These are phyloP conservation scores for Eucalyptus marginata DNA, from an alignment of 345 rosid species.

Conservation along the genomic window DNA sequence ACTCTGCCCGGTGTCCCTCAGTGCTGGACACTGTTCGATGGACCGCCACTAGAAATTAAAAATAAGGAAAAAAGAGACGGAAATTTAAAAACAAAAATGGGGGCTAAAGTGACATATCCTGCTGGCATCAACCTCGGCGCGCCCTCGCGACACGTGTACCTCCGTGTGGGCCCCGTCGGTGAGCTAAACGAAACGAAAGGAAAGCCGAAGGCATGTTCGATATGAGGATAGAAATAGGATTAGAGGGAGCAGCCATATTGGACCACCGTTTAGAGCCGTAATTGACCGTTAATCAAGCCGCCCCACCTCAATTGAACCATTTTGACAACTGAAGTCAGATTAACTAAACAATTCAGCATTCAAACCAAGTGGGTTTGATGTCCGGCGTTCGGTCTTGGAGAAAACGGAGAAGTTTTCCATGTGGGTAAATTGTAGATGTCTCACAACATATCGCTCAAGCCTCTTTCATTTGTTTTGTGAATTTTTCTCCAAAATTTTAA, in stretches of 20 bases:
- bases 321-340: too few species aligned
- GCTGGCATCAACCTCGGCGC: background rate
- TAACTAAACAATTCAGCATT: too few species aligned
- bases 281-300: background rate
- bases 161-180: background rate
- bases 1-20: background rate
- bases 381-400: background rate
- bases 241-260: background rate
- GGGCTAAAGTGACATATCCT: background rate
- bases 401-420: background rate
- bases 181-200: background rate
- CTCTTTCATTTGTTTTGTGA: background rate
- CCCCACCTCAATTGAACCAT: background rate
- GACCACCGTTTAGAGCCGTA: background rate
- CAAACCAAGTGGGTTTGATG: background rate
- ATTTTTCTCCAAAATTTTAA: background rate
- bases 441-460: background rate
- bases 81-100: accelerated
- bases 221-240: too few species aligned
- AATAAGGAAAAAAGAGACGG: background rate
- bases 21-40: background rate
- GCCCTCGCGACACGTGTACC: background rate
- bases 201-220: accelerated
- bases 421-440: background rate
- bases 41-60: background rate